phyloP scores from a whole-genome alignment of 2,329 filamentous ascomycete species.

The Hymenoscyphus fructigenus region DNA sequence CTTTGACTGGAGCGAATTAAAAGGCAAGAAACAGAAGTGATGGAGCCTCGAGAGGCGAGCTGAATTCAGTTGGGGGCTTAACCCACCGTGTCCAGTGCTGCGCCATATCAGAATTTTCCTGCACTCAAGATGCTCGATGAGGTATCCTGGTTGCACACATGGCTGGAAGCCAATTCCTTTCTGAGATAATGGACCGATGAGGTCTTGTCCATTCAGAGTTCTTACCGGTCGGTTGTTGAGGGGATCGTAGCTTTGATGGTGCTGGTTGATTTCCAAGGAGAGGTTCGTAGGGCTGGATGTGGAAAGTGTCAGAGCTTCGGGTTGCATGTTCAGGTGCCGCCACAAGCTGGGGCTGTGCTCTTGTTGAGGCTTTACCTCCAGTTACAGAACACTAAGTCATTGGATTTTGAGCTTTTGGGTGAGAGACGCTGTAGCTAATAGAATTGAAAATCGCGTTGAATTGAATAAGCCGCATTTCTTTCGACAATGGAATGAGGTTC shows the following conservation, averaged over 20 bases:
- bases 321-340: background rate
- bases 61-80: constrained; percentile 1
- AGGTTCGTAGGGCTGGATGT: constrained; percentile 4
- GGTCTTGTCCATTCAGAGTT: background rate
- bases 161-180: background rate
- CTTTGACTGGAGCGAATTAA: background rate
- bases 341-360: background rate
- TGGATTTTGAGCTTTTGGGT: background rate
- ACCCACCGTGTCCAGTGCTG: background rate
- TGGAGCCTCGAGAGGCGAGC: background rate
- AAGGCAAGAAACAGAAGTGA: background rate
- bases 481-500: background rate
- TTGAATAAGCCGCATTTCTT: background rate
- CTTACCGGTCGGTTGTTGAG: background rate
- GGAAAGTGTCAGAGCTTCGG: background rate
- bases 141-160: background rate
- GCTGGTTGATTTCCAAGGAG: background rate
- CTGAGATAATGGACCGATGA: background rate
- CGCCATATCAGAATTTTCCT: background rate
- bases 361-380: background rate
- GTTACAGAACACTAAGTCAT: background rate
- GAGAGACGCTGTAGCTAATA: background rate
- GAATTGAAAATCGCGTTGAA: background rate
- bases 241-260: background rate
- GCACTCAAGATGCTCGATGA: background rate